Evolutionary conservation across 345 rosid species (phyloP).

Genomic region (Citrus inodora): DNA sequence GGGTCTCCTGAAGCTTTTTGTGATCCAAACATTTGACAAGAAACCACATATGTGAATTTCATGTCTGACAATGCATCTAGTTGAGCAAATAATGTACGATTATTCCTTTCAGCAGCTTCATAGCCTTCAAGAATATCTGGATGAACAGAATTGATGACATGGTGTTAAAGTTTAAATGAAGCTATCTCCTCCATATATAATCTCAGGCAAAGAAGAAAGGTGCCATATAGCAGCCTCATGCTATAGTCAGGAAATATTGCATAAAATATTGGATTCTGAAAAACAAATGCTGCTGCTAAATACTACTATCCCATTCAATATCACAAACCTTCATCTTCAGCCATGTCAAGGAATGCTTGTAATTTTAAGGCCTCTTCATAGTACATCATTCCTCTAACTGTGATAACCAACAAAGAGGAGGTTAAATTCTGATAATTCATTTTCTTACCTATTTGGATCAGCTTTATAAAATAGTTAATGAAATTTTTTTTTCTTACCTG

Average conservation of each 20-base stretch:
- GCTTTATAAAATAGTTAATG: neutral
- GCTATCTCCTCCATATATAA: neutral
- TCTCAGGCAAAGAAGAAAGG: neutral
- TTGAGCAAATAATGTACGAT: constrained; percentile 52
- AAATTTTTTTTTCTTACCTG: constrained; percentile 45
- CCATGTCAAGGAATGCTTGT: constrained; percentile 87
- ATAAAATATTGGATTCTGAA: neutral
- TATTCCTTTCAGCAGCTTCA: constrained; percentile 63
- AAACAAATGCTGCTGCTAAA: constrained; percentile 13
- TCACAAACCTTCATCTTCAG: constrained; percentile 65
- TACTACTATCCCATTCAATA: constrained; percentile 7
- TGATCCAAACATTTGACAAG: constrained; percentile 83
- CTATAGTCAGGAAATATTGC: neutral
- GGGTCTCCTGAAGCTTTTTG: constrained; percentile 86
- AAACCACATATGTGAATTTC: constrained; percentile 79
- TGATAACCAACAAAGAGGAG: constrained; percentile 16
- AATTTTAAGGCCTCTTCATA: constrained; percentile 80
- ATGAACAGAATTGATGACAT: constrained; percentile 17
- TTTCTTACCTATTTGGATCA: neutral
- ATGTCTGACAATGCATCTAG: constrained; percentile 82
- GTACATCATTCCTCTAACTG: constrained; percentile 99
- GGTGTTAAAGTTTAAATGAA: constrained; percentile 8
- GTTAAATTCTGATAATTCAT: constrained; percentile 4
- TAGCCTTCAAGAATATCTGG: constrained; percentile 84
- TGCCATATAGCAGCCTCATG: neutral